A percentile compares a stretch with the other conserved stretches of the same genome.
These are phyloP conservation scores for Tardiomyces digboiensis DNA, from an alignment of 1,139 yeast genomes.

Conservation along the genomic window DNA sequence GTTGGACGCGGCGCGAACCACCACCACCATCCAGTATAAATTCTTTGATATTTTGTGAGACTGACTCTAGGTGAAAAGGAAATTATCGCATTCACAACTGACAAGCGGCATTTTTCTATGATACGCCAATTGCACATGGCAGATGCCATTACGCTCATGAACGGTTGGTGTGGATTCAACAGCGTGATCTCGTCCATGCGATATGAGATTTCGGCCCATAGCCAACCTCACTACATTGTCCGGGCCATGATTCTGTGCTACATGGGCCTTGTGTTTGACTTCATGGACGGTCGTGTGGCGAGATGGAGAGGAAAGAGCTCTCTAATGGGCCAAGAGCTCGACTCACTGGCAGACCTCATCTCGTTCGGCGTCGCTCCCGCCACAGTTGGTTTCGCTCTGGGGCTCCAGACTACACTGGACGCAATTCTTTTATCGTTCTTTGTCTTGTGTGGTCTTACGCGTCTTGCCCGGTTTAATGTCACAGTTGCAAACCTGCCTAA, in stretches of 20 bases:
- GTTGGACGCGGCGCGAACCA: too few species aligned
- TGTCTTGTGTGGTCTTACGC: slow-evolving; percentile 87
- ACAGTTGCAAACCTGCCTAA: slow-evolving; percentile 90
- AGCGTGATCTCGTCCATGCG: slow-evolving; percentile 80
- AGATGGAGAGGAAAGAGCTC: slow-evolving; percentile 87
- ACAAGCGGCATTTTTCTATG: slow-evolving; percentile 48
- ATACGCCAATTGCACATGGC: slow-evolving; percentile 68
- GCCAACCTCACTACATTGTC: slow-evolving; percentile 45
- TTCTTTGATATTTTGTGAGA: too few species aligned
- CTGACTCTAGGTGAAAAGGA: slow-evolving; percentile 60
- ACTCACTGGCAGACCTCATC: slow-evolving; percentile 88
- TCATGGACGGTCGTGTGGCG: slow-evolving; percentile 96
- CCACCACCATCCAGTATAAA: too few species aligned
- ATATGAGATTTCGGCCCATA: slow-evolving; percentile 37
- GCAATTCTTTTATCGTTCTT: slow-evolving; percentile 68
- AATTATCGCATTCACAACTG: slow-evolving; percentile 68
- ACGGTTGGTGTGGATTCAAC: slow-evolving; percentile 73
- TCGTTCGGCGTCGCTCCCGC: slow-evolving; percentile 95
- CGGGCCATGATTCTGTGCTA: slow-evolving; percentile 85
- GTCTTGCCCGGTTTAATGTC: slow-evolving; percentile 92
- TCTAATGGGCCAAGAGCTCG: slow-evolving; percentile 95
- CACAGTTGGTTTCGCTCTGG: slow-evolving; percentile 83
- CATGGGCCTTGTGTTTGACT: slow-evolving; percentile 88
- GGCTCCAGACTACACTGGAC: slow-evolving; percentile 78
- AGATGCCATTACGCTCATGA: slow-evolving; percentile 86